A percentile compares a stretch with the other conserved stretches of the same genome.
Evolutionary conservation across 768 basidiomycete genomes (phyloP).

Genomic region (Leccinum olivaceopallidum): DNA sequence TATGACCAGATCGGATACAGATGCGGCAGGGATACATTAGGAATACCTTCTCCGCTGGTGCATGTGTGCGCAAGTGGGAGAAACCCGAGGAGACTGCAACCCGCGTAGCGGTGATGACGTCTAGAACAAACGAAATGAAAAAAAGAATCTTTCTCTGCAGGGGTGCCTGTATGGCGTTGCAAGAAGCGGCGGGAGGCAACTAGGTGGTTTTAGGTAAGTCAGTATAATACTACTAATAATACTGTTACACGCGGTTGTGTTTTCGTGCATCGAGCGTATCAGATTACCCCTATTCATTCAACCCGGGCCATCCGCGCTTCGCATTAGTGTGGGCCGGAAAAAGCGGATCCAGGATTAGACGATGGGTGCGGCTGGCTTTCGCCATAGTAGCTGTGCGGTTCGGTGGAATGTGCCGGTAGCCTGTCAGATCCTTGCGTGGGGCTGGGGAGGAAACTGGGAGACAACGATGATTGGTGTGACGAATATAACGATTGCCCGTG

Average conservation of each 20-base stretch:
- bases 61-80: constrained; percentile 17
- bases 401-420: constrained; percentile 27
- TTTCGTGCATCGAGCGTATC: constrained; percentile 22
- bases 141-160: constrained; percentile 22
- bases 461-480: constrained; percentile 31
- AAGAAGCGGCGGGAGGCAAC: constrained; percentile 32
- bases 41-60: constrained; percentile 20
- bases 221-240: constrained; percentile 37
- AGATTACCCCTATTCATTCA: constrained; percentile 20
- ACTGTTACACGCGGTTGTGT: constrained; percentile 32
- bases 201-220: constrained; percentile 34
- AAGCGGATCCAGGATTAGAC: constrained; percentile 29
- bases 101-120: constrained; percentile 24
- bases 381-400: constrained; percentile 33
- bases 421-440: constrained; percentile 33
- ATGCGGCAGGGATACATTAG: constrained; percentile 26
- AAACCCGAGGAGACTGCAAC: constrained; percentile 23
- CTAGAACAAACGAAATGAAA: constrained; percentile 21
- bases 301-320: constrained; percentile 2
- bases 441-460: constrained; percentile 31
- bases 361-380: constrained; percentile 30
- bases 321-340: constrained; percentile 31
- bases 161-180: constrained; percentile 20
- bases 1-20: constrained; percentile 23
- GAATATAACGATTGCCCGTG: constrained; percentile 32